Evolutionary conservation across 2,329 filamentous ascomycete species (phyloP).

Genomic region (Coniochaeta sp.): DNA sequence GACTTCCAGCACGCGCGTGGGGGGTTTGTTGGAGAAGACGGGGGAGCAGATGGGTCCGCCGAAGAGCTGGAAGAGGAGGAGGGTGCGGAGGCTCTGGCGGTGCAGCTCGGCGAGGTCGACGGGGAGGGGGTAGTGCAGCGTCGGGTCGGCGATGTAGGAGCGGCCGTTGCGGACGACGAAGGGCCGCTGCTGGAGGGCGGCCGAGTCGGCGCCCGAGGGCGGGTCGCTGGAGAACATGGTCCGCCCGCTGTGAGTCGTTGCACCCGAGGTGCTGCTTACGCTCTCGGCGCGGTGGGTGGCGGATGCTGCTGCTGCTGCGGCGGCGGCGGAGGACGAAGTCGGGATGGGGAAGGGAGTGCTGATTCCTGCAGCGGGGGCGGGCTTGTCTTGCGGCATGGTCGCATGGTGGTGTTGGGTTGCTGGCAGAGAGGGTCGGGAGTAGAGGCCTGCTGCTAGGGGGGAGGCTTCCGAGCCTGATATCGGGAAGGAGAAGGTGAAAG

Average conservation of each 20-base stretch:
- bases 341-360: conserved; percentile 6
- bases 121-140: conserved; percentile 74
- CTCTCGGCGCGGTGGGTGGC: conserved; percentile 30
- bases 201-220: conserved; percentile 32
- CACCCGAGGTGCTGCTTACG: conserved; percentile 38
- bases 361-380: conserved; percentile 9
- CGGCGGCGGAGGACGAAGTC: conserved; percentile 10
- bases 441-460: neutral
- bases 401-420: conserved; percentile 24
- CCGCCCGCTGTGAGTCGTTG: conserved; percentile 32
- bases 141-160: conserved; percentile 70
- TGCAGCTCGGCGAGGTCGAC: conserved; percentile 83
- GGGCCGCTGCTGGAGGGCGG: conserved; percentile 33
- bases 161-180: conserved; percentile 72
- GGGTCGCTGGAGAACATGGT: conserved; percentile 44
- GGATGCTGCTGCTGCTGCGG: conserved; percentile 8
- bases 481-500: neutral
- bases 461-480: neutral
- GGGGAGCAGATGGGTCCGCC: conserved; percentile 73
- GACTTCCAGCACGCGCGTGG: conserved; percentile 73
- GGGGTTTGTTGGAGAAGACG: conserved; percentile 57
- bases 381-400: conserved; percentile 23
- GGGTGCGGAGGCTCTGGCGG: conserved; percentile 75
- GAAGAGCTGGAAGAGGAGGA: conserved; percentile 75
- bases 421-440: conserved; percentile 3